Conservation (phyloP, 2,329 filamentous ascomycete species). For the Hyphodiscus sp. region DNA sequence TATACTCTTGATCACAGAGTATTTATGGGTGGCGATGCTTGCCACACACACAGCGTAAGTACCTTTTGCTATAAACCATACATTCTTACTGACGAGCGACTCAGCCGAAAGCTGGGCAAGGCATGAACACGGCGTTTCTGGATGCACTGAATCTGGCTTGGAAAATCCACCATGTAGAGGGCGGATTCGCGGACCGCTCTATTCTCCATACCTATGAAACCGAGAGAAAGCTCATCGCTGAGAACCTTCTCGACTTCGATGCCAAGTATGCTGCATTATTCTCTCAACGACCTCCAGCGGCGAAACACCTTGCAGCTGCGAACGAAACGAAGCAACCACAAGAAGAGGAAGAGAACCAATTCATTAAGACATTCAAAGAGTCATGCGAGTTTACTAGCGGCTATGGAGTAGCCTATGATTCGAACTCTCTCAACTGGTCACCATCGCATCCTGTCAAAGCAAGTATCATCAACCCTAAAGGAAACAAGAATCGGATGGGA, state of each 20-base stretch:
- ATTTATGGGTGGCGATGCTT: slow-evolving; percentile 72
- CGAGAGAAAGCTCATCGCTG: slow-evolving; percentile 78
- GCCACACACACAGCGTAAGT: slow-evolving; percentile 68
- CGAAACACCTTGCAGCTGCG: slow-evolving; percentile 65
- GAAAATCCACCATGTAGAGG: slow-evolving; percentile 91
- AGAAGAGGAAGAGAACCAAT: slow-evolving; percentile 60
- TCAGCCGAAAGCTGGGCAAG: slow-evolving; percentile 70
- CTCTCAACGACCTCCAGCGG: slow-evolving; percentile 68
- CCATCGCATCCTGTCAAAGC: slow-evolving; percentile 64
- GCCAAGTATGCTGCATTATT: slow-evolving; percentile 86
- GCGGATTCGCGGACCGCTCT: slow-evolving; percentile 68
- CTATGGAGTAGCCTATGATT: slow-evolving; percentile 80
- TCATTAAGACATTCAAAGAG: slow-evolving; percentile 85
- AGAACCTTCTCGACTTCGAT: slow-evolving; percentile 80
- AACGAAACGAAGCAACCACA: slow-evolving; percentile 33
- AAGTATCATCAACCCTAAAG: slow-evolving; percentile 58
- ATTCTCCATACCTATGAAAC: slow-evolving; percentile 80
- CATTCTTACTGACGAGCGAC: slow-evolving; percentile 48
- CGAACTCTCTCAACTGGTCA: slow-evolving; percentile 82
- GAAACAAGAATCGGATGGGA: slow-evolving; percentile 63
- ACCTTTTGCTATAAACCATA: slow-evolving; percentile 18
- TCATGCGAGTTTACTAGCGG: slow-evolving; percentile 89
- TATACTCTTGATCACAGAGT: slow-evolving; percentile 64
- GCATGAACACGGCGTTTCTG: slow-evolving; percentile 74
- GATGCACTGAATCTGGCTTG: slow-evolving; percentile 87